phyloP scores from a whole-genome alignment of 2,329 filamentous ascomycete genomes.

The Cercospora sp. region DNA sequence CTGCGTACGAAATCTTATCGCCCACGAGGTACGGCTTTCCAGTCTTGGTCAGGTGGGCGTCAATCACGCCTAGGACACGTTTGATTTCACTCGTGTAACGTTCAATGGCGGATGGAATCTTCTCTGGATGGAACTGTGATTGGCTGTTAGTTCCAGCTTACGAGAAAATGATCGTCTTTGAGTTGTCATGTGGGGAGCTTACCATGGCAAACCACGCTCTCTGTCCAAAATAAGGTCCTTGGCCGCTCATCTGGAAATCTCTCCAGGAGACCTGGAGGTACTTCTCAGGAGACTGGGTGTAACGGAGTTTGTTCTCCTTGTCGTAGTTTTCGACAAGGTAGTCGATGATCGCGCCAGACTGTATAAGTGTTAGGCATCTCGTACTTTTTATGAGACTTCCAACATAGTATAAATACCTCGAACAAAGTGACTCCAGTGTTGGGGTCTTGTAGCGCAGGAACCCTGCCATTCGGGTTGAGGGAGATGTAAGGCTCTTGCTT shows the following conservation, averaged over 20 bases:
- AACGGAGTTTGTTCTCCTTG: constrained; percentile 32
- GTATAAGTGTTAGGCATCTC: background rate
- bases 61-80: constrained; percentile 49
- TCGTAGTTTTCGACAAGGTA: constrained; percentile 38
- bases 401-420: constrained; percentile 27
- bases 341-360: constrained; percentile 33
- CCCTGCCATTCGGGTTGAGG: constrained; percentile 46
- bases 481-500: constrained; percentile 44
- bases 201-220: constrained; percentile 46
- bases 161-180: no score
- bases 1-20: constrained; percentile 45
- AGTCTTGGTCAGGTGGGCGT: constrained; percentile 39
- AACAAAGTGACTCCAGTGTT: constrained; percentile 46
- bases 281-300: constrained; percentile 29
- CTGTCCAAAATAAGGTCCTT: constrained; percentile 47
- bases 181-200: constrained; percentile 30
- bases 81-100: constrained; percentile 49
- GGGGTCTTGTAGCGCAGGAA: constrained; percentile 48
- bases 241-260: constrained; percentile 34
- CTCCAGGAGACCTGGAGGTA: constrained; percentile 35
- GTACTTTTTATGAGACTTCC: background rate
- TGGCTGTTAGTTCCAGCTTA: no score
- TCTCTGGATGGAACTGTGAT: constrained; percentile 19
- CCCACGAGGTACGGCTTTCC: constrained; percentile 46
- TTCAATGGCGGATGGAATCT: constrained; percentile 44